phyloP scores from a whole-genome alignment of 345 rosid species.

The Lepidium sativum region DNA sequence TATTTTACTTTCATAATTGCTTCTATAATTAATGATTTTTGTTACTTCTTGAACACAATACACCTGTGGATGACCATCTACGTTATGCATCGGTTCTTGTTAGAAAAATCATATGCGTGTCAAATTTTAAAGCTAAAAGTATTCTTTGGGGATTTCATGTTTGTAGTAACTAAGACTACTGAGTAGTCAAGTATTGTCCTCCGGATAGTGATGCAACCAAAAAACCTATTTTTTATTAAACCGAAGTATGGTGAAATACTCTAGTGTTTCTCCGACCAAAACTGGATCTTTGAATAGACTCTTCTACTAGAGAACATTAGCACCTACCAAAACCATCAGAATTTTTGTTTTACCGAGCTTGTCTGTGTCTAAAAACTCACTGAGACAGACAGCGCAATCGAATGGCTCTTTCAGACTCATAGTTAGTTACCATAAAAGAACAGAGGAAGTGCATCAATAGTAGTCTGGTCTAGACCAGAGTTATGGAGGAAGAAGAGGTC shows the following conservation, averaged over 20 bases:
- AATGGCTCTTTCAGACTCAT: constrained; percentile 53
- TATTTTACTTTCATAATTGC: too few species aligned
- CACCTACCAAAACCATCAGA: constrained; percentile 17
- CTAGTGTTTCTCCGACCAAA: constrained; percentile 44
- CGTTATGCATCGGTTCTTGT: too few species aligned
- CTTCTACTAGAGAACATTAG: constrained; percentile 11
- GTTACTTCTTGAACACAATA: too few species aligned
- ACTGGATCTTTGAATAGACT: constrained; percentile 63
- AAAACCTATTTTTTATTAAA: not conserved
- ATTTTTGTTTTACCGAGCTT: not conserved
- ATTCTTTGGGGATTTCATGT: not conserved
- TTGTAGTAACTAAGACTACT: not conserved
- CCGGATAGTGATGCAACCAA: not conserved
- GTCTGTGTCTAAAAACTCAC: constrained; percentile 39
- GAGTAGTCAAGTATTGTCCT: not conserved
- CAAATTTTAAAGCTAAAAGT: not conserved
- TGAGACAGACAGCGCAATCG: constrained; percentile 68
- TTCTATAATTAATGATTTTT: too few species aligned
- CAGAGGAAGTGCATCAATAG: constrained; percentile 61
- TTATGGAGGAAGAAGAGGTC: constrained; percentile 60
- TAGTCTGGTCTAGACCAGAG: constrained; percentile 59
- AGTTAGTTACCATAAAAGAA: constrained; percentile 42
- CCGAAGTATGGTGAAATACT: not conserved
- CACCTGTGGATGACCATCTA: too few species aligned
- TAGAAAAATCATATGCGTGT: too few species aligned